A percentile compares a stretch with the other conserved stretches of the same genome.
Conservation (phyloP, 2,329 filamentous ascomycete genomes). For the Colletotrichum gloeosporioides region DNA sequence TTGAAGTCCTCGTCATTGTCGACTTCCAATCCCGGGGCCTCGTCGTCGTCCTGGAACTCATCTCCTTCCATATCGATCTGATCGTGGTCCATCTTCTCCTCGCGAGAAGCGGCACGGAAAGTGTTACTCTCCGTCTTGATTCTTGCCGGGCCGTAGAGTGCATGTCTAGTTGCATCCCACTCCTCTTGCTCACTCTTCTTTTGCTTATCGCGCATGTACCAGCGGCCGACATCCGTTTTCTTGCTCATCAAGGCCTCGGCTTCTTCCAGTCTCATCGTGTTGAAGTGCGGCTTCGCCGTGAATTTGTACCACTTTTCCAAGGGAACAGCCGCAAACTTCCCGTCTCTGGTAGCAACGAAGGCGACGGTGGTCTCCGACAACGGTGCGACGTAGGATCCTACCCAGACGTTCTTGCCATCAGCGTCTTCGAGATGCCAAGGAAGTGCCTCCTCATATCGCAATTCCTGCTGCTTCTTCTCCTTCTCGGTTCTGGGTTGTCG, state of each 20-base stretch:
- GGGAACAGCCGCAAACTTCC: slow-evolving; percentile 83
- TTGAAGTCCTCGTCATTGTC: slow-evolving; percentile 85
- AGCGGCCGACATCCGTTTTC: slow-evolving; percentile 77
- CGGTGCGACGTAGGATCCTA: slow-evolving; percentile 87
- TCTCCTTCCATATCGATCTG: slow-evolving; percentile 72
- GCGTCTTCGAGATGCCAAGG: slow-evolving; percentile 98
- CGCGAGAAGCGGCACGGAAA: slow-evolving; percentile 64
- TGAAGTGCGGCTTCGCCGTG: slow-evolving; percentile 79
- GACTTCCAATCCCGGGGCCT: slow-evolving; percentile 74
- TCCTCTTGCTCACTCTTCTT: slow-evolving; percentile 62
- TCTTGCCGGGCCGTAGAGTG: slow-evolving; percentile 57
- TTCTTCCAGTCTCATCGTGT: slow-evolving; percentile 80
- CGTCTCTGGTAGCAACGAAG: slow-evolving; percentile 68
- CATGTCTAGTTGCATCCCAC: slow-evolving; percentile 62
- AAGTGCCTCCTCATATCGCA: slow-evolving; percentile 91
- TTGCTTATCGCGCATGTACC: slow-evolving; percentile 76
- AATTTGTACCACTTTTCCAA: slow-evolving; percentile 97
- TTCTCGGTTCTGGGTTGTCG: slow-evolving; percentile 81
- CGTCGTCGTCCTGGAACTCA: slow-evolving; percentile 89
- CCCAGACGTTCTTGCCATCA: slow-evolving; percentile 93
- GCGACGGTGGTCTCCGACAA: slow-evolving; percentile 87
- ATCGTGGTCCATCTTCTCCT: slow-evolving; percentile 72
- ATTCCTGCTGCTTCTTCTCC: slow-evolving; percentile 73
- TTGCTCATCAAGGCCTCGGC: slow-evolving; percentile 84
- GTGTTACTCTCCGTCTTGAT: slow-evolving; percentile 75